Conservation (phyloP, 257 asterid genomes). For the Penstemon eatonii region DNA sequence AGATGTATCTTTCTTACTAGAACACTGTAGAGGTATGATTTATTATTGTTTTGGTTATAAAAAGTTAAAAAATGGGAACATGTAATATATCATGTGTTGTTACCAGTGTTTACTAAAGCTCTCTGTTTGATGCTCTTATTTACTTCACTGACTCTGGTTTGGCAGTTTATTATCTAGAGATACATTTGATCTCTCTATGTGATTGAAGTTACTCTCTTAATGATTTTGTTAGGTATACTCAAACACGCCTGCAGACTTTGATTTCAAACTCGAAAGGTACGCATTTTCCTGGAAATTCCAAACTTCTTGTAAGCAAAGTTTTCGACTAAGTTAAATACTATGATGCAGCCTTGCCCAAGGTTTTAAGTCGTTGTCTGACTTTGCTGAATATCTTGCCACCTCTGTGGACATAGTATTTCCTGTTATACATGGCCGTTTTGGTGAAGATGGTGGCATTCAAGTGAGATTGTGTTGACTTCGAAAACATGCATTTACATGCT, state of each 20-base stretch:
- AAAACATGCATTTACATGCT: background rate
- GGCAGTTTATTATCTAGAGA: too few relatives aligned
- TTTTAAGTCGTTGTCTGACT: conserved; percentile 63
- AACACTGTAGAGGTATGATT: background rate
- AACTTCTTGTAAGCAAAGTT: background rate
- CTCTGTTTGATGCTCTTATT: too few relatives aligned
- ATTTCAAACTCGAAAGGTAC: conserved; percentile 84
- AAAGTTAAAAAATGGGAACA: too few relatives aligned
- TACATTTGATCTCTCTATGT: background rate
- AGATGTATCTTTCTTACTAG: background rate
- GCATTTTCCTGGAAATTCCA: conserved; percentile 7
- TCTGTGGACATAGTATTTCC: conserved; percentile 86
- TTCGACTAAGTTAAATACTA: conserved; percentile 14
- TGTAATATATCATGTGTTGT: too few relatives aligned
- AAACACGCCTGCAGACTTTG: conserved; percentile 87
- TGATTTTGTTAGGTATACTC: conserved; percentile 54
- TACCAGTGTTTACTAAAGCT: too few relatives aligned
- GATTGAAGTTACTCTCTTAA: conserved; percentile 20
- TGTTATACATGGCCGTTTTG: conserved; percentile 90
- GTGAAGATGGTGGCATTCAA: conserved; percentile 97
- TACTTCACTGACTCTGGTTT: too few relatives aligned
- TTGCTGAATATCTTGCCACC: conserved; percentile 65
- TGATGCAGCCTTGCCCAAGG: conserved; percentile 82
- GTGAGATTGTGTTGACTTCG: conserved; percentile 39
- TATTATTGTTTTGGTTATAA: background rate